phyloP scores from a whole-genome alignment of 768 basidiomycete species.

The Termitomyces sp. region DNA sequence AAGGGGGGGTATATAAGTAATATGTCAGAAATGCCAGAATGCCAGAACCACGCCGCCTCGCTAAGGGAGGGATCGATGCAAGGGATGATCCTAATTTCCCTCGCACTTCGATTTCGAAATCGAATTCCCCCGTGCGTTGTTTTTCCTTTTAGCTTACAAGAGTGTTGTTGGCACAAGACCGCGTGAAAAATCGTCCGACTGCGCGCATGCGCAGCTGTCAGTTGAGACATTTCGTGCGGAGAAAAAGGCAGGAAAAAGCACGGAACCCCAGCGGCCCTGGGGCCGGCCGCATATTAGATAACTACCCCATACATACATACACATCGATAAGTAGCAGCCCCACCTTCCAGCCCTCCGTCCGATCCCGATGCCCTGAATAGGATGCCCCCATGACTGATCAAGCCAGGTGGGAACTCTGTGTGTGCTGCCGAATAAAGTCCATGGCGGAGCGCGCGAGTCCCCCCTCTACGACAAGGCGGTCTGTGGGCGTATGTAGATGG shows the following conservation, averaged over 20 bases:
- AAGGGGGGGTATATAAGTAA: slow-evolving; percentile 3
- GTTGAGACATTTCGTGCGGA: slow-evolving; percentile 9
- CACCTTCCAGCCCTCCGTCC: not conserved
- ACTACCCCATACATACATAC: not conserved
- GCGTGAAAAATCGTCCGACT: slow-evolving; percentile 5
- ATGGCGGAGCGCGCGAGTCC: no score
- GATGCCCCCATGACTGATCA: slow-evolving; percentile 6
- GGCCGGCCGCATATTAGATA: not conserved
- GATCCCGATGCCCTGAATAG: slow-evolving; percentile 2
- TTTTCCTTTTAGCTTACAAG: not conserved
- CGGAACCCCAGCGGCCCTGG: slow-evolving; percentile 1
- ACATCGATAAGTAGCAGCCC: no score
- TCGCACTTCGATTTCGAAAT: not conserved
- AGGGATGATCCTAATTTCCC: not conserved
- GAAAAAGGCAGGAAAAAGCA: not conserved
- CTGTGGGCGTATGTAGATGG: no score
- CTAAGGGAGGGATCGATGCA: not conserved
- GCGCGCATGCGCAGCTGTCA: slow-evolving; percentile 1
- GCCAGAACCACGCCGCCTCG: no score
- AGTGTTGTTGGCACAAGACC: not conserved
- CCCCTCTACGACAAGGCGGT: no score
- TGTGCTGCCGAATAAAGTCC: not conserved
- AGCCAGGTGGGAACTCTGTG: not conserved
- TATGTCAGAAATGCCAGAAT: no score
- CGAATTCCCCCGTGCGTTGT: no score